These are phyloP conservation scores for Tolypocladium cylindrosporum DNA, from an alignment of 2,329 filamentous ascomycete species.

Conservation along the genomic window DNA sequence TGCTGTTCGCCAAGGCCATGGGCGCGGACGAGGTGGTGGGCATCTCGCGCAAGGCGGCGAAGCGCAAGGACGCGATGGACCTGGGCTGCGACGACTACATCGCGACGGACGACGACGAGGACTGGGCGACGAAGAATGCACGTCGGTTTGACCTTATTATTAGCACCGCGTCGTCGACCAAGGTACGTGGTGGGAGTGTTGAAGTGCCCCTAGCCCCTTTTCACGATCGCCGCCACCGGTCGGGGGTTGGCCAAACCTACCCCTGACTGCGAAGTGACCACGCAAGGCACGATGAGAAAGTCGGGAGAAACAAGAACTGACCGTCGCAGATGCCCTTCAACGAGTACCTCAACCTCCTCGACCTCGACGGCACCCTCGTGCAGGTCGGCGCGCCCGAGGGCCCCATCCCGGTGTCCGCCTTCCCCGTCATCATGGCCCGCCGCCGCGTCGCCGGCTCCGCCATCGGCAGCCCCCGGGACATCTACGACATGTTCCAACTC, in stretches of 20 bases:
- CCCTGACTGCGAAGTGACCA: too few species aligned
- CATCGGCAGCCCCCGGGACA: conserved; percentile 44
- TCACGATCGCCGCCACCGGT: too few species aligned
- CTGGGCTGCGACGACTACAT: conserved; percentile 46
- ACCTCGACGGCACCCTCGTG: conserved; percentile 49
- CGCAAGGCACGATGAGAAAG: too few species aligned
- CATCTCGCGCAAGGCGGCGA: conserved; percentile 43
- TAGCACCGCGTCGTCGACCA: conserved; percentile 38
- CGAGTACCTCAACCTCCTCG: conserved; percentile 50
- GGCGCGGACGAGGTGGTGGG: conserved; percentile 51
- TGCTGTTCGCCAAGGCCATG: conserved; percentile 59
- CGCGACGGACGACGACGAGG: conserved; percentile 34
- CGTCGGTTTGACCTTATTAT: conserved; percentile 48
- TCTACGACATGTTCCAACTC: conserved; percentile 48
- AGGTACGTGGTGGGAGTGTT: conserved; percentile 7
- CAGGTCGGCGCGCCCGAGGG: conserved; percentile 42
- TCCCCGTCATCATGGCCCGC: conserved; percentile 44
- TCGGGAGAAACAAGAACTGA: not conserved
- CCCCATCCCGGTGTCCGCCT: conserved; percentile 13
- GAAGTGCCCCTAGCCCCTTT: too few species aligned
- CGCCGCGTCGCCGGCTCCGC: conserved; percentile 33
- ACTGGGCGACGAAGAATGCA: conserved; percentile 43
- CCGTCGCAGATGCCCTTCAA: conserved; percentile 42
- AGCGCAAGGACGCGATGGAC: conserved; percentile 43
- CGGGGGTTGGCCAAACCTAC: too few species aligned